Percentiles rank a stretch among this genome's conserved stretches.
phyloP scores from a whole-genome alignment of 2,329 filamentous ascomycete species.

The Diaporthe batatas region DNA sequence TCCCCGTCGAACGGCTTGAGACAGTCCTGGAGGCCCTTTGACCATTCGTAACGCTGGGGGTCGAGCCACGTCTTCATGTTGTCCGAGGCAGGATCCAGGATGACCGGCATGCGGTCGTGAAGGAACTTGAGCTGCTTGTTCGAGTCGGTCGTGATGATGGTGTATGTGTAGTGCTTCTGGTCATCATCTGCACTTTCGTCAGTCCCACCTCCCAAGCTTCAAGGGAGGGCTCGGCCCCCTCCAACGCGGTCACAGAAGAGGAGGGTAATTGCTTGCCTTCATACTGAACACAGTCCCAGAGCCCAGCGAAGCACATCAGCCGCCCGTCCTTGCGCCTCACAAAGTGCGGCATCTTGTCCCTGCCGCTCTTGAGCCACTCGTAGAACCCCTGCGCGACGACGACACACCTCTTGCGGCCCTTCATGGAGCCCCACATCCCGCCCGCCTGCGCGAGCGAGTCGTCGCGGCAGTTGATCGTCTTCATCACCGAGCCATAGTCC shows the following conservation, averaged over 20 bases:
- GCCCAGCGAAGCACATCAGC: conserved; percentile 88
- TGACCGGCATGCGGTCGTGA: conserved; percentile 96
- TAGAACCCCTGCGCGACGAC: conserved; percentile 94
- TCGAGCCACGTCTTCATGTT: conserved; percentile 83
- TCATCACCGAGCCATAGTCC: conserved; percentile 81
- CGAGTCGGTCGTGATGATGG: conserved; percentile 91
- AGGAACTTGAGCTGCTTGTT: conserved; percentile 87
- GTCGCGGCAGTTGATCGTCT: conserved; percentile 95
- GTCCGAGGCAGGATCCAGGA: conserved; percentile 82
- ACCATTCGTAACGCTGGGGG: conserved; percentile 79
- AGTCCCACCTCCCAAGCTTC: neutral
- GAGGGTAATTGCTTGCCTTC: conserved; percentile 66
- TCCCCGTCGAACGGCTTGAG: conserved; percentile 85
- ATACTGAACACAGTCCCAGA: conserved; percentile 91
- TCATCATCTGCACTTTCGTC: conserved; percentile 61
- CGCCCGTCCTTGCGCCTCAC: conserved; percentile 84
- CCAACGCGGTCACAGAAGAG: neutral
- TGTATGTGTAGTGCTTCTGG: conserved; percentile 87
- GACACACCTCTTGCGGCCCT: conserved; percentile 87
- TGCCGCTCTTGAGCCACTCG: conserved; percentile 90
- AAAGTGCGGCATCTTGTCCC: conserved; percentile 88
- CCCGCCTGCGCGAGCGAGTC: conserved; percentile 82
- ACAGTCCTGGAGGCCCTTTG: conserved; percentile 79
- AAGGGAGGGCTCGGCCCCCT: too few relatives aligned
- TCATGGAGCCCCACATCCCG: conserved; percentile 95